These are phyloP conservation scores for Mycena sanguinolenta DNA, from an alignment of 768 basidiomycete genomes.

Conservation along the genomic window DNA sequence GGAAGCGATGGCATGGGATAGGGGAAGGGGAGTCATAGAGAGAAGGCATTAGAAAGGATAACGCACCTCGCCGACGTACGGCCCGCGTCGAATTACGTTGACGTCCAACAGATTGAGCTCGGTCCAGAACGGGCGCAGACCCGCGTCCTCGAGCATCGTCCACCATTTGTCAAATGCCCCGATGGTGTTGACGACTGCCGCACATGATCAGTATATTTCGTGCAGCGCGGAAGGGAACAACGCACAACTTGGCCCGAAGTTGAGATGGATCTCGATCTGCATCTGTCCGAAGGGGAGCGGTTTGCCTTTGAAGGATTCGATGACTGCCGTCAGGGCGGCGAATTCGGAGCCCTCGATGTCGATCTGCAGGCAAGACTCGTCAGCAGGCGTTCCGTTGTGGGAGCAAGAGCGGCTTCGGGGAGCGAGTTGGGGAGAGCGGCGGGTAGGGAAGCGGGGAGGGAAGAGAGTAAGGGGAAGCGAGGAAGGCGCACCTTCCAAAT, in stretches of 20 bases:
- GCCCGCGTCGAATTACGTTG: constrained; percentile 43
- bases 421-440: too few relatives aligned
- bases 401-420: too few relatives aligned
- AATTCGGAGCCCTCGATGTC: constrained; percentile 66
- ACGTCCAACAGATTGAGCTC: constrained; percentile 54
- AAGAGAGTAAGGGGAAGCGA: not conserved
- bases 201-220: too few relatives aligned
- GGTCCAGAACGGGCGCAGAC: constrained; percentile 61
- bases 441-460: too few relatives aligned
- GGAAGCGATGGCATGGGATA: too few relatives aligned
- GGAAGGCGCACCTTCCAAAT: constrained; percentile 16
- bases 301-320: constrained; percentile 52
- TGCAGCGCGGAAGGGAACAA: too few relatives aligned
- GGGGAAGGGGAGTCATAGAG: too few relatives aligned
- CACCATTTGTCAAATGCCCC: constrained; percentile 59
- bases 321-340: constrained; percentile 54
- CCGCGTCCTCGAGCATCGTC: constrained; percentile 60
- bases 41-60: too few relatives aligned
- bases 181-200: constrained; percentile 48
- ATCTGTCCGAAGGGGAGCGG: constrained; percentile 63
- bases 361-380: constrained; percentile 48
- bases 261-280: constrained; percentile 58
- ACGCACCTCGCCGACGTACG: constrained; percentile 49
- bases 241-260: not conserved
- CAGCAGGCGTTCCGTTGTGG: too few relatives aligned